phyloP scores from a whole-genome alignment of 139 green algal species.

The Chlamydomonas schloesseri region DNA sequence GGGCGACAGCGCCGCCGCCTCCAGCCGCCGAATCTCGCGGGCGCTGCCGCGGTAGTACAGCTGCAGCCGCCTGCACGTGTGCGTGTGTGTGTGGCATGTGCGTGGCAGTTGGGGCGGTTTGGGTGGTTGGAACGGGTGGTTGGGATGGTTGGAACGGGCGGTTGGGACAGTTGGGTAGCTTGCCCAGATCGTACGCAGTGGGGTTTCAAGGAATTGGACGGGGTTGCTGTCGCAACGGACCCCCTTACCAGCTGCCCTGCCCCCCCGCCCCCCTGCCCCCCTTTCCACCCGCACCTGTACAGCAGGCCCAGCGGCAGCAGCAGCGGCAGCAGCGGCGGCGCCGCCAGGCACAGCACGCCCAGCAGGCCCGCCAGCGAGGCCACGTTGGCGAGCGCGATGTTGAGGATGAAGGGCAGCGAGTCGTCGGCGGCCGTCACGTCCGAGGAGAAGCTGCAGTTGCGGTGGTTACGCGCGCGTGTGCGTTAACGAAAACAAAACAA shows the following conservation, averaged over 20 bases:
- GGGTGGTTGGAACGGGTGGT: too few species aligned
- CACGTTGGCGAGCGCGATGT: conserved; percentile 90
- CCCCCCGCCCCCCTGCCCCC: too few species aligned
- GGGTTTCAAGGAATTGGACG: too few species aligned
- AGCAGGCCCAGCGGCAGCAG: conserved; percentile 56
- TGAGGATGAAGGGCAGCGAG: conserved; percentile 91
- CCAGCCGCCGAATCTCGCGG: conserved; percentile 84
- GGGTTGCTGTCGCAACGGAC: too few species aligned
- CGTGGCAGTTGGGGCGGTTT: too few species aligned
- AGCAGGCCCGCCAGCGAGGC: conserved; percentile 76
- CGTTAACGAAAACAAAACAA: too few species aligned
- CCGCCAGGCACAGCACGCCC: conserved; percentile 71
- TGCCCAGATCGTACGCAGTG: too few species aligned
- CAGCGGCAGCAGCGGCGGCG: conserved; percentile 72
- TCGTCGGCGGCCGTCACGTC: conserved; percentile 88
- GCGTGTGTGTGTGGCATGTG: too few species aligned
- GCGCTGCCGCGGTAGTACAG: conserved; percentile 70
- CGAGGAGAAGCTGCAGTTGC: conserved; percentile 83
- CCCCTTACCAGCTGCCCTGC: too few species aligned
- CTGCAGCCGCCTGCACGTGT: conserved; percentile 61
- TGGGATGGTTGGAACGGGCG: too few species aligned
- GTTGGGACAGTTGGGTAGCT: too few species aligned
- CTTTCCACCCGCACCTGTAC: conserved; percentile 16
- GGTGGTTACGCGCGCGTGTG: too few species aligned
- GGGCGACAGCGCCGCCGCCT: conserved; percentile 72